Conservation (phyloP, 1,284 basidiomycete genomes). For the Earliella scabrosa region DNA sequence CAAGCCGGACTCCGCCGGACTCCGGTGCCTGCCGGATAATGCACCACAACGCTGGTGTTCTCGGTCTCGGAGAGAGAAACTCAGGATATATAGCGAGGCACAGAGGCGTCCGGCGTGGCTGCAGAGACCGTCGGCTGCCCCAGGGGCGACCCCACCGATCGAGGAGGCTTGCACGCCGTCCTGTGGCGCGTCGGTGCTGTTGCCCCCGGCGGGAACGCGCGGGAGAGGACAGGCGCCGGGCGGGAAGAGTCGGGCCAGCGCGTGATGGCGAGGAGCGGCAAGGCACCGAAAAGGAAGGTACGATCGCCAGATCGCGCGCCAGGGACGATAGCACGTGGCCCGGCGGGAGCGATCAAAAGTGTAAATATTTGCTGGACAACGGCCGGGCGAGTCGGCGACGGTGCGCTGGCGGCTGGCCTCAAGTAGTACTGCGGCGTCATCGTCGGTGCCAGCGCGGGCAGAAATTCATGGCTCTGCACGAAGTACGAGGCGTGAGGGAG, state of each 20-base stretch:
- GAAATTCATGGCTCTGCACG: not conserved
- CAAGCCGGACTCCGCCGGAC: too few species aligned
- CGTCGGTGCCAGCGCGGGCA: not conserved
- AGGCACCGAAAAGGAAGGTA: not conserved
- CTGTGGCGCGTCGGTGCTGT: not conserved
- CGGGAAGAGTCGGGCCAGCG: too few species aligned
- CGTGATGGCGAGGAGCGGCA: not conserved
- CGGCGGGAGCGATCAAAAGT: constrained; percentile 7
- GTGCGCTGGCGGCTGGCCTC: not conserved
- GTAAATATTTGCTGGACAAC: not conserved
- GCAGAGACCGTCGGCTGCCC: not conserved
- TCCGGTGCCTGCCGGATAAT: too few species aligned
- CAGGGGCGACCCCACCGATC: not conserved
- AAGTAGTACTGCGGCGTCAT: not conserved
- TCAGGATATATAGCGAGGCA: too few species aligned
- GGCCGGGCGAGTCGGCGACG: not conserved
- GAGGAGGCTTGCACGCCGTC: not conserved
- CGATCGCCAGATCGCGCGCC: not conserved
- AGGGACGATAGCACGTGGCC: constrained; percentile 2
- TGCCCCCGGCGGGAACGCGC: not conserved
- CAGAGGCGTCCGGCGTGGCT: not conserved
- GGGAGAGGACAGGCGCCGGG: not conserved
- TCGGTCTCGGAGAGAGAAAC: too few species aligned
- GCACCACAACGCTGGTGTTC: too few species aligned
- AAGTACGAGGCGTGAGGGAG: not conserved